These are phyloP conservation scores for Danielozyma ontarioensis DNA, from an alignment of 805 yeast genomes.

Conservation along the genomic window DNA sequence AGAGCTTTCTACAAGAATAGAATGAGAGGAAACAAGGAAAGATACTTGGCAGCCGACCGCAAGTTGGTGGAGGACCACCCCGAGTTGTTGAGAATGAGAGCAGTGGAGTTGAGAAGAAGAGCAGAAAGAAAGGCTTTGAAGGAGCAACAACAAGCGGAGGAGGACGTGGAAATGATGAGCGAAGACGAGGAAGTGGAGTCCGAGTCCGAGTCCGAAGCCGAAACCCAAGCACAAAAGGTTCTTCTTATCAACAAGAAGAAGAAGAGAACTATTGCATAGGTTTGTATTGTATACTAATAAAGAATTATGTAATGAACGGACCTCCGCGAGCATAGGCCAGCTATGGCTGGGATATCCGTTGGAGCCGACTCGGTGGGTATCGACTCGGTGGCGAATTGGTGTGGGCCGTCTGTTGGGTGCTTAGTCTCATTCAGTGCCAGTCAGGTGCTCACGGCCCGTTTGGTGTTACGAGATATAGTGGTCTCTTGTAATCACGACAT, in stretches of 20 bases:
- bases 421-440: no score
- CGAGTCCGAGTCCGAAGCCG: conserved; percentile 42
- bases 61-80: conserved; percentile 87
- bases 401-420: no score
- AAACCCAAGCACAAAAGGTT: conserved; percentile 48
- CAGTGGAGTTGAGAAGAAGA: conserved; percentile 77
- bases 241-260: conserved; percentile 60
- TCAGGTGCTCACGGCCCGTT: no score
- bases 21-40: conserved; percentile 95
- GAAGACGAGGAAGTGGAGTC: conserved; percentile 40
- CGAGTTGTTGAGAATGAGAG: conserved; percentile 86
- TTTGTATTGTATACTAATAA: no score
- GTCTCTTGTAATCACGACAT: no score
- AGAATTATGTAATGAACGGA: not conserved
- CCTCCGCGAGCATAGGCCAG: not conserved
- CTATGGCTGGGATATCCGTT: not conserved
- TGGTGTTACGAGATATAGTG: no score
- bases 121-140: conserved; percentile 66
- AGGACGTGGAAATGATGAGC: conserved; percentile 24
- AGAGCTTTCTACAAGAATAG: conserved; percentile 98
- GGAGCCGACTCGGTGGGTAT: not conserved
- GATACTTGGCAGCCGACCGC: conserved; percentile 77
- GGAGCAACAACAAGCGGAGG: conserved; percentile 37
- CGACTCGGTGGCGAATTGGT: no score
- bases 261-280: conserved; percentile 11